Conservation (phyloP, 2,329 filamentous ascomycete species). For the Microdochium bolleyi region DNA sequence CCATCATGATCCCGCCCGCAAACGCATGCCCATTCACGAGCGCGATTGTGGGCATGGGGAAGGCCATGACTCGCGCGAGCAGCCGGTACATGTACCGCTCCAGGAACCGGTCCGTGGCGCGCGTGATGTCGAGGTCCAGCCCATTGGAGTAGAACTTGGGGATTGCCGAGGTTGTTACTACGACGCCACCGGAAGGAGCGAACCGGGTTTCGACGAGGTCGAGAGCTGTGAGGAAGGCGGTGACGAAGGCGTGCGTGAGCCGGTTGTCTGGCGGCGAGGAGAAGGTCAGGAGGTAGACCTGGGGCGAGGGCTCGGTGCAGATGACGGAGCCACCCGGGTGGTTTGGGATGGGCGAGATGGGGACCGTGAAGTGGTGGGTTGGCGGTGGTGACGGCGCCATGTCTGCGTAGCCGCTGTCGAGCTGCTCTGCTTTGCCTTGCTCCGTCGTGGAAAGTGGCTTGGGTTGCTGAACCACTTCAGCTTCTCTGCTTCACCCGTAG, state of each 20-base stretch:
- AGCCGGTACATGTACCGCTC: conserved; percentile 52
- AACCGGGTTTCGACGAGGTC: conserved; percentile 66
- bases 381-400: no score
- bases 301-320: conserved; percentile 50
- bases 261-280: conserved; percentile 68
- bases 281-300: conserved; percentile 68
- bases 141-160: conserved; percentile 79
- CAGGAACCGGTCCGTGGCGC: conserved; percentile 52
- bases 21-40: conserved; percentile 75
- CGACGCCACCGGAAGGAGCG: conserved; percentile 59
- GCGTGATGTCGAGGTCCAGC: conserved; percentile 65
- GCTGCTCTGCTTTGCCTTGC: no score
- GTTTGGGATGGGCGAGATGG: no score
- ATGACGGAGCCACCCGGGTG: conserved; percentile 50
- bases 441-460: no score
- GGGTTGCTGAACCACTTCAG: no score
- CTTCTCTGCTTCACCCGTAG: no score
- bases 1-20: conserved; percentile 73
- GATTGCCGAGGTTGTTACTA: conserved; percentile 69
- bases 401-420: no score
- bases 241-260: conserved; percentile 60
- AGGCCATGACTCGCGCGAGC: conserved; percentile 59
- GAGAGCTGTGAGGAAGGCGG: conserved; percentile 60
- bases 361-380: no score
- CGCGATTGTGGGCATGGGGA: conserved; percentile 74